Conservation (phyloP, 73 alveolate species). For the Paramecium bursaria region DNA sequence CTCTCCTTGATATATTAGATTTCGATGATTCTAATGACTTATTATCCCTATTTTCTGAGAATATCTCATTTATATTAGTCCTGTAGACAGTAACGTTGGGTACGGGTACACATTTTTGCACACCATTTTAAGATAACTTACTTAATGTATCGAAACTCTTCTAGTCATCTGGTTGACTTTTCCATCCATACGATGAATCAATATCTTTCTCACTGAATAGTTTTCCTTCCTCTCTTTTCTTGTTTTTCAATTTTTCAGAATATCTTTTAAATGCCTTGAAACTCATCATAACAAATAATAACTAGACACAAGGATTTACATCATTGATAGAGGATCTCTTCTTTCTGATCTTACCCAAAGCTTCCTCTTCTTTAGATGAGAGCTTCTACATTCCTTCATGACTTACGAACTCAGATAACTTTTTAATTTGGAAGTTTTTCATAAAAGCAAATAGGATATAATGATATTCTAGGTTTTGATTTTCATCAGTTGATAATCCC, state of each 20-base stretch:
- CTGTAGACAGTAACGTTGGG: no score
- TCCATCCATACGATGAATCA: conserved; percentile 18
- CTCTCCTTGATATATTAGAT: no score
- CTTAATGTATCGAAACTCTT: no score
- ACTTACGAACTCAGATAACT: neutral
- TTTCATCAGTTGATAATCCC: conserved; percentile 52
- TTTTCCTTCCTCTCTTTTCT: neutral
- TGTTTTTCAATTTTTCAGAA: conserved; percentile 40
- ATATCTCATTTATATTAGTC: no score
- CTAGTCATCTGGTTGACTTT: no score
- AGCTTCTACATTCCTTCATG: neutral
- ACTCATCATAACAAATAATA: conserved; percentile 46
- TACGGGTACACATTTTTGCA: no score
- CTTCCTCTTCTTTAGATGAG: neutral
- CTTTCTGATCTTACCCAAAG: conserved; percentile 11
- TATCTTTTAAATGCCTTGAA: conserved; percentile 51
- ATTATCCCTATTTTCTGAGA: no score
- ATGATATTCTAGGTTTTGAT: conserved; percentile 61
- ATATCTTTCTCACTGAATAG: conserved; percentile 26
- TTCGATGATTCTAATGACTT: no score
- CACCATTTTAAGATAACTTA: no score
- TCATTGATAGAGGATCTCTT: neutral
- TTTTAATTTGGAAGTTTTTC: conserved; percentile 49
- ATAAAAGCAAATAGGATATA: conserved; percentile 67
- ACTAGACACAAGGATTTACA: conserved; percentile 49